Percentiles rank a stretch among this genome's conserved stretches.
Conservation (phyloP, 1,139 yeast genomes). For the Pichia norvegensis region DNA sequence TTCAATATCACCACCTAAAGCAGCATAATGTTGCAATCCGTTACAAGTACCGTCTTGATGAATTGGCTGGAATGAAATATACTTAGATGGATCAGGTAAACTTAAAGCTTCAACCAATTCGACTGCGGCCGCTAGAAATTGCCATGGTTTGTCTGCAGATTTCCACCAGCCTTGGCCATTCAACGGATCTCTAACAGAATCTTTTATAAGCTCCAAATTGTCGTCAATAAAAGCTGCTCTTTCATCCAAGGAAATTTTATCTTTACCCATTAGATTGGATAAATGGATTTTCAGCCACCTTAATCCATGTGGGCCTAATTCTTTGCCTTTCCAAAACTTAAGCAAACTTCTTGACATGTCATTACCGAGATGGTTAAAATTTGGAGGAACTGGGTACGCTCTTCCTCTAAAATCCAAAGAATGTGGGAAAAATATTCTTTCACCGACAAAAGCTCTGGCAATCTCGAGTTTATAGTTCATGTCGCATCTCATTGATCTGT, state of each 20-base stretch:
- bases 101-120: slow-evolving; percentile 70
- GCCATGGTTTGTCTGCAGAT: slow-evolving; percentile 92
- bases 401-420: slow-evolving; percentile 93
- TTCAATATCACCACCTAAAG: slow-evolving; percentile 90
- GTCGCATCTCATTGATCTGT: slow-evolving; percentile 87
- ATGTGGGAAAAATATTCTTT: slow-evolving; percentile 87
- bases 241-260: slow-evolving; percentile 72
- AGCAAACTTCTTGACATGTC: slow-evolving; percentile 84
- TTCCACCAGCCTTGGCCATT: slow-evolving; percentile 66
- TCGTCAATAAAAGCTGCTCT: slow-evolving; percentile 68
- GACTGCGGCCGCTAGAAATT: slow-evolving; percentile 76
- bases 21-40: slow-evolving; percentile 96
- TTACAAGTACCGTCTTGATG: slow-evolving; percentile 98
- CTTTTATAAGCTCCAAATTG: slow-evolving; percentile 52
- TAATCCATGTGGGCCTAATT: slow-evolving; percentile 67
- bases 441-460: slow-evolving; percentile 87
- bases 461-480: slow-evolving; percentile 88
- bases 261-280: slow-evolving; percentile 83
- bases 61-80: slow-evolving; percentile 74
- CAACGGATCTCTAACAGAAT: slow-evolving; percentile 67
- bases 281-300: slow-evolving; percentile 86
- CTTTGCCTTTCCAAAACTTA: slow-evolving; percentile 81
- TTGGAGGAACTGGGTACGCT: slow-evolving; percentile 79
- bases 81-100: slow-evolving; percentile 66
- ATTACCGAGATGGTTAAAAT: slow-evolving; percentile 75